Evolutionary conservation across 495 filamentous ascomycete genomes (phyloP), one percentile per base, ranked within the genome.

Genomic region (Neurospora discreta): DNA sequence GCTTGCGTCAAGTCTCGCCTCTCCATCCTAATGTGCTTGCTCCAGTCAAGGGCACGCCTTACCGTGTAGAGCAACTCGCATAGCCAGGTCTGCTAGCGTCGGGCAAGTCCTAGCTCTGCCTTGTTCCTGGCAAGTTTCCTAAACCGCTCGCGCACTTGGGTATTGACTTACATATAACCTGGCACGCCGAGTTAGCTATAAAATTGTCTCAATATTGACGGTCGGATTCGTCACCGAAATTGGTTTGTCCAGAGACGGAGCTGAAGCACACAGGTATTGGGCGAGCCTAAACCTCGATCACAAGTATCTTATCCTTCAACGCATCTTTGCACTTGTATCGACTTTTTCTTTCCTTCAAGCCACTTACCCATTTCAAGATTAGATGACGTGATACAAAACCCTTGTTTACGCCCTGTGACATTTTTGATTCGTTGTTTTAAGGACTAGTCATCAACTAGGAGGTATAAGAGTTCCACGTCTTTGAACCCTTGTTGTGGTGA

Each of bases 1-100:
- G 71, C 72, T 80, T 80, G 78, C 39, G 75, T 78, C 78, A 80
- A 75, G 77, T 78, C 80, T 79, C 71, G 77, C 72, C 67, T 74
- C 69, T 75, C 70, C 71, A 75, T 76, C 76, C 70, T 75, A 75
- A 75, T 73, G 77, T 70, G 70, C 46, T 68, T 75, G 52, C 69
- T 65, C 70, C 58, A 68, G 72, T 72, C 70, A 73, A 77, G 73
- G 74, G 71, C 74, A 70, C 76, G 67, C 65, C 39, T 70, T 78
- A 72, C 75, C 74, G 71, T 72, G 75, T 78, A 74, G 71, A 74
- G 77, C 75, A 75, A 71, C 40, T 72, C 70, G 75, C 75, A 78
- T 75, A 75, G 70, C 43, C 70, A 43, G 40, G 68, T 73, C 74
- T 75, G 74, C 74, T 70, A 76, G 72, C 68, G 69, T 77, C 65